Percentiles rank a stretch among this genome's conserved stretches.
These are phyloP conservation scores for rapeseed (Brassica napus) DNA, from an alignment of 345 rosid genomes.

Conservation along the genomic window DNA sequence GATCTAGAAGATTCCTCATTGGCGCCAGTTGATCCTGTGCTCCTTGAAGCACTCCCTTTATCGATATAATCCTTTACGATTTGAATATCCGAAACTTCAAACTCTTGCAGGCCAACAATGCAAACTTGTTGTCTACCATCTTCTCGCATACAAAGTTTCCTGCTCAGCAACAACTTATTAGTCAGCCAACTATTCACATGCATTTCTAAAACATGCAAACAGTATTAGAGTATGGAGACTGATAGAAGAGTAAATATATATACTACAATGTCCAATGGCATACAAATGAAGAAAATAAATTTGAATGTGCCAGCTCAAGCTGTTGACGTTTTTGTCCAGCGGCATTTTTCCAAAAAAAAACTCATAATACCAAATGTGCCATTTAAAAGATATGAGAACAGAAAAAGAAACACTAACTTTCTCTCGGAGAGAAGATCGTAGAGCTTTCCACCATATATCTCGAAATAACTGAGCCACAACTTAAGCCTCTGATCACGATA, in stretches of 20 bases:
- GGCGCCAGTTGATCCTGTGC: slow-evolving; percentile 97
- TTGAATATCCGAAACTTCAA: slow-evolving; percentile 91
- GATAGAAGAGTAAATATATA: not conserved
- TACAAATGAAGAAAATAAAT: not conserved
- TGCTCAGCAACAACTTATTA: slow-evolving; percentile 29
- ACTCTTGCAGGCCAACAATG: slow-evolving; percentile 97
- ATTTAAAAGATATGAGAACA: slow-evolving; percentile 14
- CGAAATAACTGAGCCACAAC: slow-evolving; percentile 96
- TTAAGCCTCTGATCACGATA: slow-evolving; percentile 81
- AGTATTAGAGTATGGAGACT: slow-evolving; percentile 8
- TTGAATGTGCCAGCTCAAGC: not conserved
- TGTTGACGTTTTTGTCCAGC: not conserved
- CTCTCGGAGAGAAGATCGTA: slow-evolving; percentile 89
- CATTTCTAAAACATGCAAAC: not conserved
- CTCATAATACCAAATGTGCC: not conserved
- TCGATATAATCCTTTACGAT: slow-evolving; percentile 93
- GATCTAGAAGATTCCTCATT: slow-evolving; percentile 99
- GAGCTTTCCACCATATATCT: slow-evolving; percentile 97
- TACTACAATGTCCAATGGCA: not conserved
- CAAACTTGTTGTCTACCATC: slow-evolving; percentile 99
- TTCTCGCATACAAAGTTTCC: slow-evolving; percentile 99
- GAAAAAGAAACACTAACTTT: slow-evolving; percentile 56
- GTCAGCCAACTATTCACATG: slow-evolving; percentile 9
- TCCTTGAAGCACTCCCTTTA: slow-evolving; percentile 89
- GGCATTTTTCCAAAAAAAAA: not conserved